phyloP scores from a whole-genome alignment of 2,329 filamentous ascomycete genomes.

The Penicillium sp. region DNA sequence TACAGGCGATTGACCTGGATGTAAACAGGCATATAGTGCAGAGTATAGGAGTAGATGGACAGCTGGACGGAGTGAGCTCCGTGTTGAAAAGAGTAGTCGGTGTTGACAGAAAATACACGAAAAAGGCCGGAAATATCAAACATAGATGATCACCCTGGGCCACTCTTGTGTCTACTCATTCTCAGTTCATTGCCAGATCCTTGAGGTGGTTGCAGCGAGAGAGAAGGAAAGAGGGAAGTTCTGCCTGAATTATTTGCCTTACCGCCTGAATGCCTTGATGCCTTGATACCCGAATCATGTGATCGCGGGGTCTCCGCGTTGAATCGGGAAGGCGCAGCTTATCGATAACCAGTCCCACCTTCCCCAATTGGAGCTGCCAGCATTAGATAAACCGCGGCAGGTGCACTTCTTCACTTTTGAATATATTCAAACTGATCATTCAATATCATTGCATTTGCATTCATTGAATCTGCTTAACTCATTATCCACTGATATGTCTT shows the following conservation, averaged over 20 bases:
- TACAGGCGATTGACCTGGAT: background rate
- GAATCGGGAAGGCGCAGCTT: conserved; percentile 19
- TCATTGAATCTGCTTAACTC: too few species aligned
- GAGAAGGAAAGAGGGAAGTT: background rate
- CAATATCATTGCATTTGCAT: too few species aligned
- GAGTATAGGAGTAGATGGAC: too few species aligned
- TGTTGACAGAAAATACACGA: background rate
- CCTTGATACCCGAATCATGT: conserved; percentile 9
- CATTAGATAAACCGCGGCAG: too few species aligned
- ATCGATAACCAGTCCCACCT: conserved; percentile 3
- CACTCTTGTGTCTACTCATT: too few species aligned
- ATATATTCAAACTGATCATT: too few species aligned
- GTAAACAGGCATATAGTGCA: too few species aligned
- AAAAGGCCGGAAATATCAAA: too few species aligned
- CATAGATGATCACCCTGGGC: too few species aligned
- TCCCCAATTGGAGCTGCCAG: background rate
- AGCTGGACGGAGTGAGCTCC: conserved; percentile 12
- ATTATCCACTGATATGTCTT: conserved; percentile 7
- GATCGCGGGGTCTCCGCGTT: conserved; percentile 16
- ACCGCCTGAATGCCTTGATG: background rate
- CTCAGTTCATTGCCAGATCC: too few species aligned
- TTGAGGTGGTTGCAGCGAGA: too few species aligned
- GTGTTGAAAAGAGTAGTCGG: conserved; percentile 6
- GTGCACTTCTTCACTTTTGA: too few species aligned
- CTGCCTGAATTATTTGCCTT: background rate